phyloP scores from a whole-genome alignment of 1,284 basidiomycete genomes.

The Peniophora sp. region DNA sequence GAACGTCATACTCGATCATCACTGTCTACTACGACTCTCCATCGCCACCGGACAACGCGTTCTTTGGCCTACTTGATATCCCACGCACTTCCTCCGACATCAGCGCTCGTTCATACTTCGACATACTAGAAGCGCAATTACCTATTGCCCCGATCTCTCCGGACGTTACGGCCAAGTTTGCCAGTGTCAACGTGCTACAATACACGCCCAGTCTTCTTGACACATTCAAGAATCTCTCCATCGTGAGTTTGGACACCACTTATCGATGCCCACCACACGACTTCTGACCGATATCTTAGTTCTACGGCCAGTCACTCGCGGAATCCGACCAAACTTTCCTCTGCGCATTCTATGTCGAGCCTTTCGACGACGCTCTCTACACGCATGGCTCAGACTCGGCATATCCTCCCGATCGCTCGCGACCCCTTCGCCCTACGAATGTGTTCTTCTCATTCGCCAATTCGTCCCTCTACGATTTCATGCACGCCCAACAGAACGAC shows the following conservation, averaged over 20 bases:
- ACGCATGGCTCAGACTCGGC: constrained; percentile 25
- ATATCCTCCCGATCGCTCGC: constrained; percentile 29
- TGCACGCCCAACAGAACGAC: constrained; percentile 28
- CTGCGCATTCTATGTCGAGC: constrained; percentile 12
- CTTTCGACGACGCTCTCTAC: constrained; percentile 43
- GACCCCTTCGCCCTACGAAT: constrained; percentile 28
- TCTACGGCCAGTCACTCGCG: background rate
- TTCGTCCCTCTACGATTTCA: constrained; percentile 20
- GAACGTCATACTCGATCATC: background rate
- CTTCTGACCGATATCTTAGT: background rate
- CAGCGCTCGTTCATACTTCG: constrained; percentile 30
- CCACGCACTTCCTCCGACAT: constrained; percentile 7
- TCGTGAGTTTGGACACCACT: constrained; percentile 19
- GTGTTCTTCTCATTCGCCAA: constrained; percentile 27
- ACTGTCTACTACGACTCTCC: constrained; percentile 44
- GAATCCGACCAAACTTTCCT: background rate
- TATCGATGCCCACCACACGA: too few species aligned
- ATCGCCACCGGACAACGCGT: constrained; percentile 36
- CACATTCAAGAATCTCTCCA: constrained; percentile 34
- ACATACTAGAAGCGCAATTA: constrained; percentile 15
- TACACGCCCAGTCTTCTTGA: constrained; percentile 29
- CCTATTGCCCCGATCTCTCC: too few species aligned
- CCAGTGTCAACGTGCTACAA: constrained; percentile 30
- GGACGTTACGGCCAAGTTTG: constrained; percentile 16
- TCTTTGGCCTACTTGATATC: constrained; percentile 38